These are phyloP conservation scores for Suillus occidentalis DNA, from an alignment of 768 basidiomycete genomes.

Conservation along the genomic window DNA sequence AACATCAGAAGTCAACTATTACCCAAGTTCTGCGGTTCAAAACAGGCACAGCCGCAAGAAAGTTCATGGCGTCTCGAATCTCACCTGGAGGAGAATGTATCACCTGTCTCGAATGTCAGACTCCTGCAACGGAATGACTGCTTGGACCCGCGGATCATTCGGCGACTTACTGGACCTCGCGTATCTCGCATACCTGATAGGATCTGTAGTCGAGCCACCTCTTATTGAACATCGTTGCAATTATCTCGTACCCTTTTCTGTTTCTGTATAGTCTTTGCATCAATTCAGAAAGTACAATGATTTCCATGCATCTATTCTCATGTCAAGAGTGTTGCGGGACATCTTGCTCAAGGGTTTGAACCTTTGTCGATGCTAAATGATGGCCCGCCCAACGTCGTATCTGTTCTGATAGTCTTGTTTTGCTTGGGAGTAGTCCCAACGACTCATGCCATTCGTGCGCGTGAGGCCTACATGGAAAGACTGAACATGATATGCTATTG, in stretches of 20 bases:
- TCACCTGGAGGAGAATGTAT: background rate
- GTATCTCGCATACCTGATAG: slow-evolving; percentile 51
- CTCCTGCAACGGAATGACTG: background rate
- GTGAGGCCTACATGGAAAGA: background rate
- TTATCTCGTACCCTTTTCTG: background rate
- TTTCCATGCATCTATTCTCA: background rate
- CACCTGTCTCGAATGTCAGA: background rate
- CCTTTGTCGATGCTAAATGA: background rate
- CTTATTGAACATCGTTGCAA: background rate
- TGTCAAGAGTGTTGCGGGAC: background rate
- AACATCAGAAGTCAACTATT: slow-evolving; percentile 27
- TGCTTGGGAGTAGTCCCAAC: background rate
- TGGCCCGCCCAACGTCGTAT: background rate
- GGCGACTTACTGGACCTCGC: slow-evolving; percentile 23
- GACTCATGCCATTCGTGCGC: background rate
- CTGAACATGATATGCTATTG: no score
- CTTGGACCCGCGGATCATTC: slow-evolving; percentile 10
- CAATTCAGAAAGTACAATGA: background rate
- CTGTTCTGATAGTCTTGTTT: background rate
- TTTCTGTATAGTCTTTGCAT: background rate
- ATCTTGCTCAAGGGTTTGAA: background rate
- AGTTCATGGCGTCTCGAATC: background rate
- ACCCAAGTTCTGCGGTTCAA: slow-evolving; percentile 9
- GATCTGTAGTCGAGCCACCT: slow-evolving; percentile 33
- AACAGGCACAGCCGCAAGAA: background rate